Conservation (phyloP, 495 filamentous ascomycete genomes). For the Aspergillus avenaceus region DNA sequence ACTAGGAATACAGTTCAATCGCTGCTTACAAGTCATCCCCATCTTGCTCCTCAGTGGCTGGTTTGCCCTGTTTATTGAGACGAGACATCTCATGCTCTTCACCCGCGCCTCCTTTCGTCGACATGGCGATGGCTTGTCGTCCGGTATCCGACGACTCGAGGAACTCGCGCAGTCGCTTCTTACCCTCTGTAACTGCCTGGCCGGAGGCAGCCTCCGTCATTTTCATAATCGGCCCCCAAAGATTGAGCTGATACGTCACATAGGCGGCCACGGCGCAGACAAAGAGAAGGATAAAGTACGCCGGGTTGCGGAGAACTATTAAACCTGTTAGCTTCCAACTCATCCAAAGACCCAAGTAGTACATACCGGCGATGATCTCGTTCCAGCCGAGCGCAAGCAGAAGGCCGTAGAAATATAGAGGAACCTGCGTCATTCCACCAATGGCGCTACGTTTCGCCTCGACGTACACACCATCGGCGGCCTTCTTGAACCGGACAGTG, state of each 20-base stretch:
- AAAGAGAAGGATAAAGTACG: conserved; percentile 86
- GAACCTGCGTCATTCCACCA: conserved; percentile 90
- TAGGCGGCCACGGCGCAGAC: conserved; percentile 72
- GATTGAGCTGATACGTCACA: conserved; percentile 85
- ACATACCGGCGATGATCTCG: conserved; percentile 85
- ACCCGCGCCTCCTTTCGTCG: conserved; percentile 25
- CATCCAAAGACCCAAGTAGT: not conserved
- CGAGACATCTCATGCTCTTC: conserved; percentile 47
- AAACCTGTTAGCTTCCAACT: conserved; percentile 10
- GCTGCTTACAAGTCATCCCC: conserved; percentile 37
- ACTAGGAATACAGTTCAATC: conserved; percentile 15
- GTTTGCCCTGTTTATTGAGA: conserved; percentile 29
- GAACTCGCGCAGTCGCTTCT: conserved; percentile 83
- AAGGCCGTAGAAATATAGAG: conserved; percentile 88
- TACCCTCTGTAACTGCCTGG: conserved; percentile 85
- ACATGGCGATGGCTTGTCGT: conserved; percentile 74
- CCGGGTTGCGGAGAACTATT: conserved; percentile 82
- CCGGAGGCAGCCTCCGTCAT: conserved; percentile 85
- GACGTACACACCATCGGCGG: conserved; percentile 93
- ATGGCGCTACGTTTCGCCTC: conserved; percentile 96
- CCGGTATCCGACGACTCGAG: conserved; percentile 76
- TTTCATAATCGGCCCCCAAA: conserved; percentile 91
- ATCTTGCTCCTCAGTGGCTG: conserved; percentile 26
- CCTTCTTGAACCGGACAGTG: conserved; percentile 93
- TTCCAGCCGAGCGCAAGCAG: conserved; percentile 94